Percentiles rank a stretch among this genome's conserved stretches.
phyloP scores from a whole-genome alignment of 164 flowering plant species.

The Berberis thunbergii region DNA sequence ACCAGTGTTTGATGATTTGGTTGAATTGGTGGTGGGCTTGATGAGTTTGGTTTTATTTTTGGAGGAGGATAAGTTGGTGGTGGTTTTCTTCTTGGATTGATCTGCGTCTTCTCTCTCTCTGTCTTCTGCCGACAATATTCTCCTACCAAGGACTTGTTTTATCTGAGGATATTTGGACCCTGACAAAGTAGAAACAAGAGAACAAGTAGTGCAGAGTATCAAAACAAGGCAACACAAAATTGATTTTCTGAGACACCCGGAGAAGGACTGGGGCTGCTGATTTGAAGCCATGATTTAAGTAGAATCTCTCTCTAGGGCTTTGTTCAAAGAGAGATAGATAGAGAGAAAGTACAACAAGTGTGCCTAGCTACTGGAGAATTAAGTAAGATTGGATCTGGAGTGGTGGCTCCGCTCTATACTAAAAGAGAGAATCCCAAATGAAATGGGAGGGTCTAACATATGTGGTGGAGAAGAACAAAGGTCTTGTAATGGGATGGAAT shows the following conservation, averaged over 20 bases:
- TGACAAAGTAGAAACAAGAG: slow-evolving; percentile 9
- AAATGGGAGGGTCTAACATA: neutral
- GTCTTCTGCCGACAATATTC: slow-evolving; percentile 7
- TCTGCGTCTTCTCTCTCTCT: neutral
- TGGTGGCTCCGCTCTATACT: neutral
- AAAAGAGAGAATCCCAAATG: neutral
- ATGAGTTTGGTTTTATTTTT: slow-evolving; percentile 23
- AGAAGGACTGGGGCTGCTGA: neutral
- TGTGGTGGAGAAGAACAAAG: neutral
- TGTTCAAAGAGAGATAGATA: neutral
- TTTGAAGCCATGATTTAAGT: neutral
- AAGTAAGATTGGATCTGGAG: neutral
- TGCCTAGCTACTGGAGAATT: too few relatives aligned
- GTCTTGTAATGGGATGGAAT: neutral
- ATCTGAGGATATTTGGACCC: slow-evolving; percentile 3
- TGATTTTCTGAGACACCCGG: slow-evolving; percentile 6
- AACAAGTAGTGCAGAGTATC: slow-evolving; percentile 11
- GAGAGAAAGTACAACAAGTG: neutral
- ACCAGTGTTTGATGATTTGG: slow-evolving; percentile 2
- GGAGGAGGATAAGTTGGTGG: slow-evolving; percentile 4
- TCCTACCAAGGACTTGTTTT: slow-evolving; percentile 6
- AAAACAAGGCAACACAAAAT: slow-evolving; percentile 10
- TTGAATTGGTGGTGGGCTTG: slow-evolving; percentile 19
- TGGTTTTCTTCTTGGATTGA: slow-evolving; percentile 15
- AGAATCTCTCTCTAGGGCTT: neutral